phyloP scores from a whole-genome alignment of 2,329 filamentous ascomycete species.

The Pyricularia sp. region DNA sequence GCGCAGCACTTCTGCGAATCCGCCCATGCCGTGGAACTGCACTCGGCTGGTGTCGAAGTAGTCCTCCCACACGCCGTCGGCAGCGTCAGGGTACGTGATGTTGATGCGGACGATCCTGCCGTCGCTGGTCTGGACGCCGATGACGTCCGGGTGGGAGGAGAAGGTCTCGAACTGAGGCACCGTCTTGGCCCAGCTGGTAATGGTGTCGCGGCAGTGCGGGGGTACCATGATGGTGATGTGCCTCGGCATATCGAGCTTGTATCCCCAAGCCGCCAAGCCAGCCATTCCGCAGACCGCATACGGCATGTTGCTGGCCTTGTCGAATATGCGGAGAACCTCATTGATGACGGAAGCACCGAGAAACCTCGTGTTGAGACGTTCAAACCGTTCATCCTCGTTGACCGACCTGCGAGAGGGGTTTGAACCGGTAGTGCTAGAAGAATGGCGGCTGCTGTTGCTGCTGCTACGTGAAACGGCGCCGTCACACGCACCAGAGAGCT shows the following conservation, averaged over 20 bases:
- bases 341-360: slow-evolving; percentile 13
- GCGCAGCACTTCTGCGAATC: slow-evolving; percentile 17
- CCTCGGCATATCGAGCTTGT: slow-evolving; percentile 16
- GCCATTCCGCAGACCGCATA: slow-evolving; percentile 37
- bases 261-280: slow-evolving; percentile 35
- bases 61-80: slow-evolving; percentile 18
- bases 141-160: slow-evolving; percentile 24
- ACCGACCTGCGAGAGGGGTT: background rate
- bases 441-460: background rate
- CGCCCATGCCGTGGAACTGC: background rate
- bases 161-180: slow-evolving; percentile 21
- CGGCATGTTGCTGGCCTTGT: slow-evolving; percentile 30
- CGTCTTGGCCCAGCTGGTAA: slow-evolving; percentile 29
- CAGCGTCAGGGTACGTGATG: slow-evolving; percentile 23
- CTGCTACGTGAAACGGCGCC: background rate
- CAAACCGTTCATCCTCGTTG: background rate
- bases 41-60: slow-evolving; percentile 13
- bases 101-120: slow-evolving; percentile 22
- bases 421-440: background rate
- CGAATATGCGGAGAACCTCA: slow-evolving; percentile 29
- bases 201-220: slow-evolving; percentile 20
- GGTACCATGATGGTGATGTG: slow-evolving; percentile 33
- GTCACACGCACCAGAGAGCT: background rate
- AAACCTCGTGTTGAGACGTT: background rate
- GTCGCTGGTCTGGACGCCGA: slow-evolving; percentile 31